phyloP scores from a whole-genome alignment of 208 protist species.

The Acanthamoeba triangularis region DNA sequence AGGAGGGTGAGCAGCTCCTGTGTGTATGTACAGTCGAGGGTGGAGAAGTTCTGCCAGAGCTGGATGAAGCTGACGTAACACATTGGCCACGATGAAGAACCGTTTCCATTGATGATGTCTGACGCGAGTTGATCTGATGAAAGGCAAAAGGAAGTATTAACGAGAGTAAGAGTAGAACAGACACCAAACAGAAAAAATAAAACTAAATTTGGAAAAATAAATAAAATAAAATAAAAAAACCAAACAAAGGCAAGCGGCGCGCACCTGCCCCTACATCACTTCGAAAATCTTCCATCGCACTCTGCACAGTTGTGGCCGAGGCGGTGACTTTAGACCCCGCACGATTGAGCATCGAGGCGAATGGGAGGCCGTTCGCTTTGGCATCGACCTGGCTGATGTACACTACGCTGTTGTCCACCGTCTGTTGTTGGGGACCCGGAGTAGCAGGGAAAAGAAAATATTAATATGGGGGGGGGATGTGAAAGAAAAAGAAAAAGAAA shows the following conservation, averaged over 20 bases:
- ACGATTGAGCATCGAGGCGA: constrained; percentile 11
- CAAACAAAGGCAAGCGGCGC: neutral
- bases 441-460: neutral
- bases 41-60: neutral
- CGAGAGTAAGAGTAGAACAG: neutral
- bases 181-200: neutral
- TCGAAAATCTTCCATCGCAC: constrained; percentile 5
- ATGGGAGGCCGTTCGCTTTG: neutral
- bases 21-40: neutral
- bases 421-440: neutral
- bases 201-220: neutral
- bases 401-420: constrained; percentile 30
- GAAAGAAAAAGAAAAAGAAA: neutral
- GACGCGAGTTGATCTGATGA: neutral
- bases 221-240: neutral
- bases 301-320: constrained; percentile 32
- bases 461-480: too few species aligned
- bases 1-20: neutral
- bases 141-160: neutral
- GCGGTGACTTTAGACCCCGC: neutral
- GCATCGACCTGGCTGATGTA: neutral
- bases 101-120: constrained; percentile 23
- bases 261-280: neutral
- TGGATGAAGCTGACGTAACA: neutral
- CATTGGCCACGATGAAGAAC: constrained; percentile 5